Base-by-base conservation (phyloP, 192 early-diverging fungal species). In the Coemansia sp. region DNA sequence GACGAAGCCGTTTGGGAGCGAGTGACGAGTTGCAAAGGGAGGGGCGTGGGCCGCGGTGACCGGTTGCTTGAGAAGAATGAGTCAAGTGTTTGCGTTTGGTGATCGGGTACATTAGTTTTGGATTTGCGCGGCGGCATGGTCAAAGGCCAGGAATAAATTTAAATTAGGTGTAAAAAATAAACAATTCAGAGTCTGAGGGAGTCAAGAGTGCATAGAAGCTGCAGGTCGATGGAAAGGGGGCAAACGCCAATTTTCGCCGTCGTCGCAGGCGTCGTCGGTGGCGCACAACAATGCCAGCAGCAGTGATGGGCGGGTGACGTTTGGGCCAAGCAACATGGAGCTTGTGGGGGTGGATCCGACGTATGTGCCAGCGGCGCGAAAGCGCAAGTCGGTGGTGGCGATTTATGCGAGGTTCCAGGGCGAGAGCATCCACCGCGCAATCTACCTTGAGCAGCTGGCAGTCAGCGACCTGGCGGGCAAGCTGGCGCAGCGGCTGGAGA, bases 321-420 rank as follows among this genome's bases (percentile, higher is more conserved):
- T 69, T 46, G 67, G 68, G 21, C 66, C 72, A 5, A 66, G 66
- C 52, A 53, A 35, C 19, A 21, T 40, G 2, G 79, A 77, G 70
- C 52, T 74, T 3, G 52, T 74, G 11, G 90, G 89, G 44, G 75
- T 85, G 19, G 91, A 91, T 69, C 87, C 89, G 52, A 86, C 75
- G 13, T 91, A 91, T 76, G 78, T 88, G 39, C 90, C 90, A 11
- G 79, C 80, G 37, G 37, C 61, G 10, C 69, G 70, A 23, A 83
- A 76, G 62, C 64, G 60, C 47, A 77, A 53, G 64, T 49, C 76
- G 40, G 84, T 87, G 28, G 60, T 90, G 28, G 85, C 85, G 14
- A 44, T 44, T 16, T 44, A 44, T 44, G 43, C 43, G 16, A 13
- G 16, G 2, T 44, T 44, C 9, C 43, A 44, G 14, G 43, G 43